These are phyloP conservation scores for Tulasnella sp. DNA, from an alignment of 768 basidiomycete species.

Conservation along the genomic window DNA sequence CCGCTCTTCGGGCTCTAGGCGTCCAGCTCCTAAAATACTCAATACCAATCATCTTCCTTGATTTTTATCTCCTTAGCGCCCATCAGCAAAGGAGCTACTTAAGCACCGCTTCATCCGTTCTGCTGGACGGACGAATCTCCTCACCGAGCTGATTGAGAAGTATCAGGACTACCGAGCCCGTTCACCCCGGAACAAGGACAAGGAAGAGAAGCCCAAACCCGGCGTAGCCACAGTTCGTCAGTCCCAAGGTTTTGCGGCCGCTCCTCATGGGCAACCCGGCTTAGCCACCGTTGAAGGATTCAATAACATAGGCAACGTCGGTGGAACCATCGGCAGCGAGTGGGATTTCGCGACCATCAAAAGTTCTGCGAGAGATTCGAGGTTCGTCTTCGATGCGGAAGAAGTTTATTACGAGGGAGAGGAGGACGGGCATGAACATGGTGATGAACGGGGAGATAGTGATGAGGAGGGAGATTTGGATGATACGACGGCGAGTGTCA, in stretches of 20 bases:
- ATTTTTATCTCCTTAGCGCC: constrained; percentile 58
- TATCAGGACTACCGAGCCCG: constrained; percentile 74
- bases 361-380: constrained; percentile 54
- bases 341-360: constrained; percentile 93
- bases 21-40: background rate
- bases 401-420: constrained; percentile 41
- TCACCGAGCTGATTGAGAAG: constrained; percentile 87
- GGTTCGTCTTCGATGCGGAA: constrained; percentile 47
- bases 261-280: constrained; percentile 25
- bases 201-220: constrained; percentile 34
- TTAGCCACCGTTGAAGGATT: constrained; percentile 33
- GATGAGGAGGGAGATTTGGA: constrained; percentile 49
- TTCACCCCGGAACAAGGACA: constrained; percentile 49
- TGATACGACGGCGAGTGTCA: constrained; percentile 65
- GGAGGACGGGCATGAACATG: constrained; percentile 22
- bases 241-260: constrained; percentile 37
- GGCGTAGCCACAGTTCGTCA: constrained; percentile 27
- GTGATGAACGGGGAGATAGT: constrained; percentile 6
- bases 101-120: constrained; percentile 90
- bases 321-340: constrained; percentile 79
- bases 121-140: constrained; percentile 78
- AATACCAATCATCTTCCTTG: background rate
- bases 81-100: constrained; percentile 87
- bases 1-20: background rate
- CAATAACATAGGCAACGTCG: constrained; percentile 32